Evolutionary conservation across 192 early-diverging fungal genomes (phyloP).

Genomic region (Backusella macrospora): DNA sequence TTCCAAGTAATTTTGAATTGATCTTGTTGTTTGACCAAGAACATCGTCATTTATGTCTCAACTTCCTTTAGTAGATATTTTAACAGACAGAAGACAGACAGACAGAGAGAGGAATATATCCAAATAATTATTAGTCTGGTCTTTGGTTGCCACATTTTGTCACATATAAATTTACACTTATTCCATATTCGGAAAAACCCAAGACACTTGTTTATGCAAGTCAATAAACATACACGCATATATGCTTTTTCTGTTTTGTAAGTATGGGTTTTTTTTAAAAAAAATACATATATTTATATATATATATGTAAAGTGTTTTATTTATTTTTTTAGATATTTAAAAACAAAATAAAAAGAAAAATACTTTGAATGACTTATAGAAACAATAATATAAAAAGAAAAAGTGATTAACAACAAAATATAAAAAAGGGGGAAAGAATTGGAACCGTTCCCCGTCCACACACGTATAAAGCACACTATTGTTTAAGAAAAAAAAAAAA

Average conservation of each 20-base stretch:
- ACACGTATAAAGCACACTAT: neutral
- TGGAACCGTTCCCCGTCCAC: neutral
- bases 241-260: neutral
- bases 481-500: neutral
- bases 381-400: neutral
- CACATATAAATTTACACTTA: neutral
- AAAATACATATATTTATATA: neutral
- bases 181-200: constrained; percentile 1
- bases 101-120: neutral
- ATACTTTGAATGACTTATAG: neutral
- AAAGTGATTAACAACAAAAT: neutral
- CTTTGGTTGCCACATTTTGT: neutral
- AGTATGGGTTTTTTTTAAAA: neutral
- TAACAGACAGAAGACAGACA: neutral
- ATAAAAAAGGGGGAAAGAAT: neutral
- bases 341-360: neutral
- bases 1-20: neutral
- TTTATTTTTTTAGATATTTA: neutral
- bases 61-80: constrained; percentile 1
- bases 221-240: no score
- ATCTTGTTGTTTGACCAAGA: neutral
- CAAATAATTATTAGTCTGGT: neutral
- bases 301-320: neutral
- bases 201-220: neutral
- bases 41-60: constrained; percentile 2